Percentiles rank a stretch among this genome's conserved stretches.
Evolutionary conservation across 495 filamentous ascomycete species (phyloP).

Genomic region (Pyrenopolyporus hunteri): DNA sequence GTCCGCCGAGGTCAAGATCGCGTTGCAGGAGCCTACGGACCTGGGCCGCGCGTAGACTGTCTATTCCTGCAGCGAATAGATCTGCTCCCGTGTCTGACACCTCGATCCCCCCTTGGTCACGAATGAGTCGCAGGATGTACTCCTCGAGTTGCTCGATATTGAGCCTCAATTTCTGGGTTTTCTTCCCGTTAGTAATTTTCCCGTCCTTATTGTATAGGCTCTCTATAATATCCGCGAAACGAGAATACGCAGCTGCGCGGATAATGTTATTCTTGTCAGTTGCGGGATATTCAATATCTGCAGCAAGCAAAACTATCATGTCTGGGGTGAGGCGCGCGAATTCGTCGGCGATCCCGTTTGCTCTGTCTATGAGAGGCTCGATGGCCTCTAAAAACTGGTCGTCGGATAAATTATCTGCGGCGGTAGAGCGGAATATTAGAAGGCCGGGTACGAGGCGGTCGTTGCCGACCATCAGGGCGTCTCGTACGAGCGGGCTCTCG

Average conservation of each 20-base stretch:
- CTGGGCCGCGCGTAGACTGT: slow-evolving; percentile 66
- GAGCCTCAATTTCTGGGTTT: slow-evolving; percentile 42
- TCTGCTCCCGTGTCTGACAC: slow-evolving; percentile 51
- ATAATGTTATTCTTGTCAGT: slow-evolving; percentile 65
- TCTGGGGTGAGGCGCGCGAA: slow-evolving; percentile 63
- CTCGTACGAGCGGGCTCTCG: slow-evolving; percentile 38
- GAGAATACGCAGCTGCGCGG: slow-evolving; percentile 57
- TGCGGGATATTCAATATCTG: slow-evolving; percentile 51
- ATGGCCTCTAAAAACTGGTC: slow-evolving; percentile 54
- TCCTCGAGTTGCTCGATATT: slow-evolving; percentile 47
- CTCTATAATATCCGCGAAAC: slow-evolving; percentile 57
- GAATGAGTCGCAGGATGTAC: slow-evolving; percentile 51
- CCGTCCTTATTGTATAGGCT: slow-evolving; percentile 51
- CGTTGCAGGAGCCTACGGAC: slow-evolving; percentile 58
- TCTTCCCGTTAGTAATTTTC: slow-evolving; percentile 21
- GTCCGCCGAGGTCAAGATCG: slow-evolving; percentile 49
- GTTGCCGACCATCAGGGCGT: slow-evolving; percentile 39
- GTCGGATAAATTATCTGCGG: slow-evolving; percentile 43
- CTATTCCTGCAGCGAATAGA: slow-evolving; percentile 63
- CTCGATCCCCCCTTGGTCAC: slow-evolving; percentile 48
- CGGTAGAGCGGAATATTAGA: slow-evolving; percentile 52
- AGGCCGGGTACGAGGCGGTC: slow-evolving; percentile 54
- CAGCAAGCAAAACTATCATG: slow-evolving; percentile 55
- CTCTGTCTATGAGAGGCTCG: slow-evolving; percentile 55
- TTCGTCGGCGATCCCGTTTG: slow-evolving; percentile 55